Conservation (phyloP, 2,329 filamentous ascomycete genomes). For the Claviceps sp. region DNA sequence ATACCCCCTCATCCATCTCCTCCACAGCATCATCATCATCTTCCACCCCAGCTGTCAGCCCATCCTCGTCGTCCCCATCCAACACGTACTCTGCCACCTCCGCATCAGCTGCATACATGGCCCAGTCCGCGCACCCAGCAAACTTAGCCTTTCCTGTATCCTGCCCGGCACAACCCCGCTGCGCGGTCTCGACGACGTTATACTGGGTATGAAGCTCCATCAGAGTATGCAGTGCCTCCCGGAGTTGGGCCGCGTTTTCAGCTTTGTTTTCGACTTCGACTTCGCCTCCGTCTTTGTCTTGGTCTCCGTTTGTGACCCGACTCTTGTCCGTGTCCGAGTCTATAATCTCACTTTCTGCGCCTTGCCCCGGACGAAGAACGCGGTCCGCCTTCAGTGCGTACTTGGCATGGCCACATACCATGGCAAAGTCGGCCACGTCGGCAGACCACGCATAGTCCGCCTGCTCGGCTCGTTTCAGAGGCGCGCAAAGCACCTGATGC, state of each 20-base stretch:
- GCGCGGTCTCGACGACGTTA: conserved; percentile 6
- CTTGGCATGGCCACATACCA: conserved; percentile 8
- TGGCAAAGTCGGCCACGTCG: conserved; percentile 12
- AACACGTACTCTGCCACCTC: conserved; percentile 12
- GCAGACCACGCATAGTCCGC: conserved; percentile 14
- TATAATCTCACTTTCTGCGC: no score
- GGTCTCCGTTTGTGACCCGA: background rate
- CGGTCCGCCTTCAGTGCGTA: conserved; percentile 12
- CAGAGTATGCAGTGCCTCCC: conserved; percentile 4
- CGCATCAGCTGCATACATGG: conserved; percentile 13
- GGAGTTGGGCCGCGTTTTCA: background rate
- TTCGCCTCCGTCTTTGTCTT: background rate
- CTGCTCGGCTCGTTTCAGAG: conserved; percentile 3
- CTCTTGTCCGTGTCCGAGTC: background rate
- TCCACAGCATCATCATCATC: background rate
- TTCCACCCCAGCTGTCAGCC: no score
- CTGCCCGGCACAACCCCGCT: conserved; percentile 8
- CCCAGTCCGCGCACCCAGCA: conserved; percentile 15
- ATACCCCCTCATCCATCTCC: no score
- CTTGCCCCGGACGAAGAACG: background rate
- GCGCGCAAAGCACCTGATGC: conserved; percentile 5
- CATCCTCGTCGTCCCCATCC: background rate
- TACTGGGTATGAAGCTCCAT: conserved; percentile 8
- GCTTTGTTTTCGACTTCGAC: background rate
- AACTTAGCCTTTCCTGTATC: conserved; percentile 12